phyloP scores from a whole-genome alignment of 768 basidiomycete genomes.

The Serendipita sp. region DNA sequence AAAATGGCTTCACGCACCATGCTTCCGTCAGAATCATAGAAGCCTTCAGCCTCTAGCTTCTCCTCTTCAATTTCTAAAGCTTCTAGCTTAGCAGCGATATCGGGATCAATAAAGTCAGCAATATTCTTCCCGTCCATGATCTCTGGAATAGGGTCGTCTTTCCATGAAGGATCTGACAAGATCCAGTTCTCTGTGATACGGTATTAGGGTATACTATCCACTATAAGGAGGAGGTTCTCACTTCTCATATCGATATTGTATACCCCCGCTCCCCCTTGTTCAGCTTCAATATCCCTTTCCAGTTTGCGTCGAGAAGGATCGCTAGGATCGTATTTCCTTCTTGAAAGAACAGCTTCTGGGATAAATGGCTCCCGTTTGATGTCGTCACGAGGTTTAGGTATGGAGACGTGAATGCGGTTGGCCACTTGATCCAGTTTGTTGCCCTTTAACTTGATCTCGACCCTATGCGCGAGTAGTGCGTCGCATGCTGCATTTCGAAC shows the following conservation, averaged over 20 bases:
- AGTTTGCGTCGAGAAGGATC: slow-evolving; percentile 64
- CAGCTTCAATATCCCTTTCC: slow-evolving; percentile 67
- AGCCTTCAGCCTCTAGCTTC: slow-evolving; percentile 81
- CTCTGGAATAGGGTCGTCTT: slow-evolving; percentile 93
- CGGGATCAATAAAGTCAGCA: slow-evolving; percentile 96
- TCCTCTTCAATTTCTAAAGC: slow-evolving; percentile 96
- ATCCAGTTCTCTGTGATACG: slow-evolving; percentile 66
- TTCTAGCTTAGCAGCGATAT: slow-evolving; percentile 92
- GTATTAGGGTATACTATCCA: neutral
- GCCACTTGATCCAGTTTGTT: slow-evolving; percentile 81
- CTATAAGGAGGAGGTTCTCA: slow-evolving; percentile 24
- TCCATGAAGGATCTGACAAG: slow-evolving; percentile 83
- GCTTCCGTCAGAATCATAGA: slow-evolving; percentile 81
- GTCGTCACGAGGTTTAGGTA: slow-evolving; percentile 83
- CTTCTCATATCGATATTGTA: slow-evolving; percentile 83
- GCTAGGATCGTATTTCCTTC: slow-evolving; percentile 68
- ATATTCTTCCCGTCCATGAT: slow-evolving; percentile 98
- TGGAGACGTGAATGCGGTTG: slow-evolving; percentile 91
- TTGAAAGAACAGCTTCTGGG: slow-evolving; percentile 63
- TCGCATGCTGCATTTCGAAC: slow-evolving; percentile 94
- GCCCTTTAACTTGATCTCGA: slow-evolving; percentile 86
- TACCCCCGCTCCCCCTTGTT: slow-evolving; percentile 79
- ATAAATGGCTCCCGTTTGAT: slow-evolving; percentile 75
- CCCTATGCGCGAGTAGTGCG: slow-evolving; percentile 82
- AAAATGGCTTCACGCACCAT: slow-evolving; percentile 35